Base-by-base conservation (phyloP, 164 flowering plant species). In the Vitis riparia region DNA sequence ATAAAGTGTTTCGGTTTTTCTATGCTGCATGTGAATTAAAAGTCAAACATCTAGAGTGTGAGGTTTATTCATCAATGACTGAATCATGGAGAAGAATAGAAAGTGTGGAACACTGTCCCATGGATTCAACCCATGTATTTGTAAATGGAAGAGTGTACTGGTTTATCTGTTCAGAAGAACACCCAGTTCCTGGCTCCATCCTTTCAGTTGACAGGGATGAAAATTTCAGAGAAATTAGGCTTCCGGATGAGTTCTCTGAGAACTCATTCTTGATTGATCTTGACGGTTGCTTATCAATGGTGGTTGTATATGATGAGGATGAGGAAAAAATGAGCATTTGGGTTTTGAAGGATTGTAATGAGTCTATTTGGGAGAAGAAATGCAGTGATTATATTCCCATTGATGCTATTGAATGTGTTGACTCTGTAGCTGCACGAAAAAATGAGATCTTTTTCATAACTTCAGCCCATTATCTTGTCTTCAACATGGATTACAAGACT, bases 121-220 rank as follows among this genome's bases (percentile, higher is more conserved):
- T 70, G 48, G 58, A 32, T 51, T 61, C 49, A 23, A 16, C 5
- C 4, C 68, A 70, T 63, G 66, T 47, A 2, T 70, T 16, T 63
- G 29, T 70, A 11, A 63, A 70, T 63, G 73, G 73, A 53, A 63
- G 11, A 17, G 73, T 62, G 47, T 70, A 63, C 27, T 70, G 73
- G 73, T 65, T 62, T 51, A 55, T 63, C 29, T 8, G 50, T 30
- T 13, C 55, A 44, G 52, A 63, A 63, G 62, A 59, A 11, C 23
- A 15, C 15, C 29, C 37, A 13, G 47, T 52, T 14, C 73, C 73
- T 10, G 53, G 47, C n/a, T 16, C 62, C 44, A 63, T 75, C 47
- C 66, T 76, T 50, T 48, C 75, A 12, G 68, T 71, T 19, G 73
- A 68, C 51, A 13, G 19, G 62, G 70, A 71, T 57, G 69, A 53